Evolutionary conservation across 768 basidiomycete species (phyloP), one percentile per base, ranked within the genome.

Genomic region (Lactifluus piperatus): DNA sequence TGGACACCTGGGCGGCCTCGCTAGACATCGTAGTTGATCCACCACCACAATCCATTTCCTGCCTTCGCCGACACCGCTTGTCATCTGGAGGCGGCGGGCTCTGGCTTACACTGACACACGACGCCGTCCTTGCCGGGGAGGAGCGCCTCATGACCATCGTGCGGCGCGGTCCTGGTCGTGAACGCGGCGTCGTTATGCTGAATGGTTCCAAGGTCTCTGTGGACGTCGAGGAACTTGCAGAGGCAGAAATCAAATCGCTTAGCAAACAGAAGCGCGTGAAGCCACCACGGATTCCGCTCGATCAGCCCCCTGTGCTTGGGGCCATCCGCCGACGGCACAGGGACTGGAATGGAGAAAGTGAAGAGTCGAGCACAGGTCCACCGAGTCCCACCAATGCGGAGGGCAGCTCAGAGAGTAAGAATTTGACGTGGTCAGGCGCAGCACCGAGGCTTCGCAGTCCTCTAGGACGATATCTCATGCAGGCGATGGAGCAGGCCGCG

Each of bases 1-100:
- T 91, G 57, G 93, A 97, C 67, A 86, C 85, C 0, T 97, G 93
- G 94, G 84, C 83, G 2, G 73, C 78, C 0, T 86, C 86, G 2
- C 70, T 95, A 55, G 92, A 97, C 65, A 84, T 97, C 50, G 86
- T 95, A 27, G 81, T 97, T 49, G 94, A 97, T 70, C 97, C 95
- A 2, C 91, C 94, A 3, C 94, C 94, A 13, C 84, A 86, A 59
- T 77, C 81, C 5, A 84, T 95, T 37, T 0, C 84, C 1, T 70
- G 85, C n/a, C 81, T 84, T 63, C 34, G 79, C 86, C 8, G 82
- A 37, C 37, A 98, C 72, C 81, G 87, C 6, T 77, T 98, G 5
- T 92, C 92, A 1, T 74, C 79, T 4, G 85, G 87, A 34, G 95
- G 95, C 3, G 94, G 95, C 16, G 97, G 97, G 0, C 72, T 97